Evolutionary conservation across 345 rosid genomes (phyloP).

Genomic region (Syzygium aqueum): DNA sequence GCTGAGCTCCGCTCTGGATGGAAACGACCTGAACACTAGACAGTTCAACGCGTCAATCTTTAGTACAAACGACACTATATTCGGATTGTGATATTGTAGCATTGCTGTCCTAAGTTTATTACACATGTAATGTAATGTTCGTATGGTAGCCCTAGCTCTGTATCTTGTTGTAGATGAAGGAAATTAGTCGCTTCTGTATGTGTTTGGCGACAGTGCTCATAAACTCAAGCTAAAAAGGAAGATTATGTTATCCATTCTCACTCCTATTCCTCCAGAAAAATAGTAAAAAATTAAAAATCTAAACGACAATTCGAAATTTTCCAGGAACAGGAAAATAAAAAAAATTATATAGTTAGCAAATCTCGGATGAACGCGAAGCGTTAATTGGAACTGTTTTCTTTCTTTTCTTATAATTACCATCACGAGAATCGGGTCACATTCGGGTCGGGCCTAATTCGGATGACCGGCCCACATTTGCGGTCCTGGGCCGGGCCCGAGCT

Average conservation of each 20-base stretch:
- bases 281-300: neutral
- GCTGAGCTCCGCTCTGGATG: slow-evolving; percentile 65
- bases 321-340: neutral
- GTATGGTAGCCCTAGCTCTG: neutral
- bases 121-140: neutral
- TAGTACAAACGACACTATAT: slow-evolving; percentile 48
- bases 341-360: neutral
- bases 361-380: neutral
- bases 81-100: slow-evolving; percentile 41
- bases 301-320: neutral
- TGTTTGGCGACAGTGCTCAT: neutral
- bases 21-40: slow-evolving; percentile 73
- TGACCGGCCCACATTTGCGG: neutral
- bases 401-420: neutral
- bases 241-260: neutral
- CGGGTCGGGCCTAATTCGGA: neutral
- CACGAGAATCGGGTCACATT: neutral
- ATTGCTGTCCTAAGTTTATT: neutral
- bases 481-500: neutral
- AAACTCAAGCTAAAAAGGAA: neutral
- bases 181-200: neutral
- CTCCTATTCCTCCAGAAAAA: neutral
- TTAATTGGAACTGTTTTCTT: neutral
- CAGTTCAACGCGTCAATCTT: slow-evolving; percentile 62
- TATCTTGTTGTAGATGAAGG: neutral